These are phyloP conservation scores for Marsdenia floribunda DNA, from an alignment of 257 asterid genomes.

Conservation along the genomic window DNA sequence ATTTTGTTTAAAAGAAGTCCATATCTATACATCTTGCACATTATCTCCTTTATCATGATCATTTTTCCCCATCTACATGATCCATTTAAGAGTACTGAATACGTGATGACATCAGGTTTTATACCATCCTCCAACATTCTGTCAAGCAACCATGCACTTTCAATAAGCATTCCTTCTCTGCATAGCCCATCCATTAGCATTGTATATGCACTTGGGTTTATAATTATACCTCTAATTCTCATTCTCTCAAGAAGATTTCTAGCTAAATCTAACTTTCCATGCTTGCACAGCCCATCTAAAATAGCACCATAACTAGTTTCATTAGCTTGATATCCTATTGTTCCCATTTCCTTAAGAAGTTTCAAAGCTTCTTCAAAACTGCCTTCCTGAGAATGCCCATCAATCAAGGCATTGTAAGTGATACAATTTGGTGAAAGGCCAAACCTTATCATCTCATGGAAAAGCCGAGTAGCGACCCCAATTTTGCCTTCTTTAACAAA, in stretches of 20 bases:
- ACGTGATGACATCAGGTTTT: slow-evolving; percentile 62
- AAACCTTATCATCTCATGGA: slow-evolving; percentile 56
- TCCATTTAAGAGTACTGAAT: slow-evolving; percentile 79
- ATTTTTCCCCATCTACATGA: slow-evolving; percentile 61
- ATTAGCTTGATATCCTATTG: slow-evolving; percentile 47
- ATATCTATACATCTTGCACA: slow-evolving; percentile 53
- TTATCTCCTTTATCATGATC: slow-evolving; percentile 45
- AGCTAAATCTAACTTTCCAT: slow-evolving; percentile 58
- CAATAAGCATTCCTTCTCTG: slow-evolving; percentile 48
- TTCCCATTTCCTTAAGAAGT: slow-evolving; percentile 61
- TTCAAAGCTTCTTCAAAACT: slow-evolving; percentile 50
- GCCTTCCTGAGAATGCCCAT: slow-evolving; percentile 68
- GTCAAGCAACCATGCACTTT: slow-evolving; percentile 43
- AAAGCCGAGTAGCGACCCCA: slow-evolving; percentile 54
- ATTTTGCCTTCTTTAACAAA: slow-evolving; percentile 78
- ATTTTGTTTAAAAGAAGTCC: slow-evolving; percentile 50
- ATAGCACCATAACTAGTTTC: slow-evolving; percentile 75
- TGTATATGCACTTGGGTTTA: slow-evolving; percentile 50
- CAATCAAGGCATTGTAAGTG: slow-evolving; percentile 68
- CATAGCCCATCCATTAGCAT: slow-evolving; percentile 59
- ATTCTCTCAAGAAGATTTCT: slow-evolving; percentile 46
- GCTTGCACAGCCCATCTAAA: slow-evolving; percentile 74
- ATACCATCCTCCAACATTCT: slow-evolving; percentile 43
- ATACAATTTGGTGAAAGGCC: slow-evolving; percentile 53
- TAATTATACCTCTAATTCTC: slow-evolving; percentile 39